These are phyloP conservation scores for Hygrophoropsis aurantiaca DNA, from an alignment of 768 basidiomycete species.

Conservation along the genomic window DNA sequence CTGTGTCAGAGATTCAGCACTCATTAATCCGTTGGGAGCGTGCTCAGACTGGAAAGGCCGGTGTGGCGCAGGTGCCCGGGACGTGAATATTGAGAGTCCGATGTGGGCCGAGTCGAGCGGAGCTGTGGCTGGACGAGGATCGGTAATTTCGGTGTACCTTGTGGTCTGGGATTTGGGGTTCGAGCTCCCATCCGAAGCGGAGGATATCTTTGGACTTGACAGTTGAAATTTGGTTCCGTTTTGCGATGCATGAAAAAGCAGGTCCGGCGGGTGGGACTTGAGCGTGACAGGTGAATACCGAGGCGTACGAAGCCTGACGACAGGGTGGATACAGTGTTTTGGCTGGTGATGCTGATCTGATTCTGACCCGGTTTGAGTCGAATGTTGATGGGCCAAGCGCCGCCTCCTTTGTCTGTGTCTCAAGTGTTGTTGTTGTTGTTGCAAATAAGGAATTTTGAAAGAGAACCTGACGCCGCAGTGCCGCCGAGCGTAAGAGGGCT, in stretches of 20 bases:
- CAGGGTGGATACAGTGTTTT: not conserved
- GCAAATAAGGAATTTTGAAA: no score
- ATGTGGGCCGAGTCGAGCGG: conserved; percentile 9
- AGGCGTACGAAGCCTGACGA: not conserved
- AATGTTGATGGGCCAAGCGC: no score
- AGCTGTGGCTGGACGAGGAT: conserved; percentile 1
- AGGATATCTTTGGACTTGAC: no score
- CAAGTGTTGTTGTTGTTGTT: no score
- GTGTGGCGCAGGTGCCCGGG: conserved; percentile 1
- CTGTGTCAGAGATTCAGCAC: conserved; percentile 37
- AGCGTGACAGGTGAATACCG: not conserved
- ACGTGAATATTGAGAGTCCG: conserved; percentile 4
- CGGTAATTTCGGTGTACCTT: not conserved
- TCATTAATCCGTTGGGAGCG: conserved; percentile 19
- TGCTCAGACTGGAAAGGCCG: not conserved
- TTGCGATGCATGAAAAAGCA: not conserved
- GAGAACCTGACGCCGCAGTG: not conserved
- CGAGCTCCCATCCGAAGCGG: not conserved
- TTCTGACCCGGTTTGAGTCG: no score
- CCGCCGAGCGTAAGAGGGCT: conserved; percentile 7
- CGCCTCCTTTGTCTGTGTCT: no score
- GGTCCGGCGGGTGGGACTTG: conserved; percentile 5
- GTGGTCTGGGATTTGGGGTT: not conserved
- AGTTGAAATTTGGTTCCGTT: no score
- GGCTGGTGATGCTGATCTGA: no score